Evolutionary conservation across 805 yeast species (phyloP), one percentile per base, ranked within the genome.

Genomic region (Maudiozyma serrabonitensis): DNA sequence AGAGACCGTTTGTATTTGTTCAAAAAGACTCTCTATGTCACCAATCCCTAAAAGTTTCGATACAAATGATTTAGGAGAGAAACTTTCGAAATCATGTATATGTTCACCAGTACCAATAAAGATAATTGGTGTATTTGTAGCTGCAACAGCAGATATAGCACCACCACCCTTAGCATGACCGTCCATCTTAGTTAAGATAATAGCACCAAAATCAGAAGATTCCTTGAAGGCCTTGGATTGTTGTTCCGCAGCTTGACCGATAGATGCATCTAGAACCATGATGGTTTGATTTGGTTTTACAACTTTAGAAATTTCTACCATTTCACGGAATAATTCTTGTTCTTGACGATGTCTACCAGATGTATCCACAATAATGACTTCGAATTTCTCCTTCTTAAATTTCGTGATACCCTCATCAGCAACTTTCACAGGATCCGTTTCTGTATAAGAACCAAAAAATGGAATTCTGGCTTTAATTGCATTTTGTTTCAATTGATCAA

Each of bases 121-220:
- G 8, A 86, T 87, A 57, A 91, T 84, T 7, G 99, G 99, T 0
- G 98, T 93, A 49, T 86, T 76, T 2, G 98, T 91, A 2, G 96
- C 93, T 2, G 99, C 99, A 48, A 91, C 97, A 0, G 99, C 99
- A 39, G 96, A 88, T 48, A 91, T 90, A 31, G 99, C 99, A 74
- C 99, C 99, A 71, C 99, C 99, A 67, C 99, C 99, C 70, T 86
- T 91, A 38, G 98, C 99, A 62, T 93, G 97, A 47, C 98, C 98
- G 69, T 91, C 99, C 95, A 91, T 82, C 67, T 91, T 91, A 21
- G 99, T 91, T 63, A 91, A 75, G 52, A 91, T 84, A 54, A 91
- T 91, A 25, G 97, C 89, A 59, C 99, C 99, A 62, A 93, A 93
- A 63, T 91, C 82, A 4, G 96, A 75, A 32, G 90, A 80, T 47